Percentiles rank a stretch among this genome's conserved stretches.
Conservation (phyloP, 805 yeast genomes). For the Tetrapisispora fleetii region DNA sequence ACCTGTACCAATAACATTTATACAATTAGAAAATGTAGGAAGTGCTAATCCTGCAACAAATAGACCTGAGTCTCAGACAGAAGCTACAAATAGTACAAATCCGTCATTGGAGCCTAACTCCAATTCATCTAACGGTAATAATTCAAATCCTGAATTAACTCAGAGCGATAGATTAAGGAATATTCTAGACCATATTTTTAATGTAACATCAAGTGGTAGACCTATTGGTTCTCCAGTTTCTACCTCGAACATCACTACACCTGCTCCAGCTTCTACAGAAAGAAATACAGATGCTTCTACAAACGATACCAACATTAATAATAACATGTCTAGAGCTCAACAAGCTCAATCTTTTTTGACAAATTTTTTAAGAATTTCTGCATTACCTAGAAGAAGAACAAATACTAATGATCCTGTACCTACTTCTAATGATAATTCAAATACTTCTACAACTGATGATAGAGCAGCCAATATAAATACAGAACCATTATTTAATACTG, state of each 20-base stretch:
- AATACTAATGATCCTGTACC: background rate
- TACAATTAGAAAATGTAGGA: constrained; percentile 1
- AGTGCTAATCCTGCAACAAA: background rate
- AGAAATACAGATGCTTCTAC: background rate
- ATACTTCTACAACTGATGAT: background rate
- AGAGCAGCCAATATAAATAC: background rate
- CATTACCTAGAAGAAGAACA: background rate
- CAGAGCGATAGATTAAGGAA: constrained; percentile 19
- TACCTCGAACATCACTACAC: background rate
- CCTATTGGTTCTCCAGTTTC: background rate
- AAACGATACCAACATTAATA: background rate
- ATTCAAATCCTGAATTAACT: background rate
- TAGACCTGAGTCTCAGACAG: background rate
- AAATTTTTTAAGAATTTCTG: background rate
- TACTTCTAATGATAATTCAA: background rate
- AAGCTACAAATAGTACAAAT: background rate
- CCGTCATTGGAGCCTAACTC: background rate
- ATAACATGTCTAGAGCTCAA: background rate
- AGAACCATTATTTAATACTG: constrained; percentile 18
- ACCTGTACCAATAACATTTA: constrained; percentile 12
- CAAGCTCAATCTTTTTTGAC: background rate
- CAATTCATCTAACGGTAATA: background rate
- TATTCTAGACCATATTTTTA: constrained; percentile 17
- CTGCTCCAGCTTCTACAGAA: background rate
- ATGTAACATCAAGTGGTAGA: constrained; percentile 2